Conservation (phyloP, 2,329 filamentous ascomycete genomes). For the Graphilbum ipis-grandicollis region DNA sequence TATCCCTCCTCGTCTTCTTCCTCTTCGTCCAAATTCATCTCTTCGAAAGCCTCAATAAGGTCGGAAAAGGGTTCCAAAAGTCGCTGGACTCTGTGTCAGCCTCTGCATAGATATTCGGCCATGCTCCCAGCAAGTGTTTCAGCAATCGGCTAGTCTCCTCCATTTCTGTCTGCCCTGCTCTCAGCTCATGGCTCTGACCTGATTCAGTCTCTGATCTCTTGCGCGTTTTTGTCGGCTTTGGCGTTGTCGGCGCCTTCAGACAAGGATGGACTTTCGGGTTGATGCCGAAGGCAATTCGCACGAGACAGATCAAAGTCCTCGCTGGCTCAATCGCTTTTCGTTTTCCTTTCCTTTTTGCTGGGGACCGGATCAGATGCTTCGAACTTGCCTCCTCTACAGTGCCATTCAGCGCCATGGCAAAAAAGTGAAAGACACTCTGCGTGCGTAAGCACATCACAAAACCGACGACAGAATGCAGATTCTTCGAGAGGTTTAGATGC, state of each 20-base stretch:
- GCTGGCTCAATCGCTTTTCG: neutral
- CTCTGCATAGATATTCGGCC: no score
- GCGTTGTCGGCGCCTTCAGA: neutral
- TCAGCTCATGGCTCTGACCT: no score
- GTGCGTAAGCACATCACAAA: constrained; percentile 1
- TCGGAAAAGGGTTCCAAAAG: no score
- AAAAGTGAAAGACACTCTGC: neutral
- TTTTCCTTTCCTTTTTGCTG: neutral
- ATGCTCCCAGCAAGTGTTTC: no score
- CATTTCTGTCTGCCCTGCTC: no score
- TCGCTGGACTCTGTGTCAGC: no score
- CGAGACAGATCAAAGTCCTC: neutral
- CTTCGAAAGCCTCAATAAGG: constrained; percentile 39
- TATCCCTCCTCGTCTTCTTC: no score
- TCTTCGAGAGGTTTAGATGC: neutral
- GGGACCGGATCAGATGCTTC: neutral
- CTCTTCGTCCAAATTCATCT: no score
- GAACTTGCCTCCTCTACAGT: neutral
- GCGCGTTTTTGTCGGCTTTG: neutral
- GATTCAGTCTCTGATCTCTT: no score
- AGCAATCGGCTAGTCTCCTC: no score
- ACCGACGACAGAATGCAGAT: neutral
- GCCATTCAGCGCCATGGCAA: neutral
- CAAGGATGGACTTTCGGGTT: neutral
- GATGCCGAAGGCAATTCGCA: neutral